Evolutionary conservation across 225 moss, liverwort and hornwort genomes (phyloP).

Genomic region (Bryum argenteum): DNA sequence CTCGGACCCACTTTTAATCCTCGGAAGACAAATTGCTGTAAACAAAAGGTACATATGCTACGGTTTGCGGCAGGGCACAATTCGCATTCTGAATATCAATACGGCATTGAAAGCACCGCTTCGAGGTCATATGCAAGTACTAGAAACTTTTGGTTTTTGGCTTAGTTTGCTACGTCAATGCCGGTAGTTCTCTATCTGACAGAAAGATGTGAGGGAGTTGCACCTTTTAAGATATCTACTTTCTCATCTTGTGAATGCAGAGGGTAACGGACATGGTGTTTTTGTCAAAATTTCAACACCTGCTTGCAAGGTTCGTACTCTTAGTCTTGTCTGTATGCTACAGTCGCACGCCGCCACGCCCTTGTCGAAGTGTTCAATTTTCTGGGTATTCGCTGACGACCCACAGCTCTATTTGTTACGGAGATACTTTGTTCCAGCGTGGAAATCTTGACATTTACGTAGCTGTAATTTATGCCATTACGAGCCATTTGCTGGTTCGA

Average conservation of each 20-base stretch:
- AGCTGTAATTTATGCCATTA: background rate
- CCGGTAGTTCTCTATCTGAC: conserved; percentile 1
- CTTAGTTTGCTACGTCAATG: conserved; percentile 1
- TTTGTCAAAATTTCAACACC: conserved; percentile 58
- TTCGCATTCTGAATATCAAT: conserved; percentile 91
- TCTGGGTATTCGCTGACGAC: too few species aligned
- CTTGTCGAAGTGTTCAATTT: too few species aligned
- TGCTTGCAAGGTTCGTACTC: conserved; percentile 61
- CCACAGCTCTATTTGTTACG: too few species aligned
- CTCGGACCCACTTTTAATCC: conserved; percentile 82
- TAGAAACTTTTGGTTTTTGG: background rate
- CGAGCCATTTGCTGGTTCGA: too few species aligned
- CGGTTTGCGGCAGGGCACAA: conserved; percentile 89
- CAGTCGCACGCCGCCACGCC: background rate
- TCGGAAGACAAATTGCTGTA: conserved; percentile 95
- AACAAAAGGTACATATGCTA: conserved; percentile 95
- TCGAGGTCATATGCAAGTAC: conserved; percentile 93
- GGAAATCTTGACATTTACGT: too few species aligned
- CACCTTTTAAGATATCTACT: conserved; percentile 22
- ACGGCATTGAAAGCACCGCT: conserved; percentile 82
- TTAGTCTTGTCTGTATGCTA: background rate
- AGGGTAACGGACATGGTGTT: conserved; percentile 73
- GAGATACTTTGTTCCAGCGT: too few species aligned
- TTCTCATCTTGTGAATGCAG: conserved; percentile 41
- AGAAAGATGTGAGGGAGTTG: background rate